Percentiles rank a stretch among this genome's conserved stretches.
phyloP scores from a whole-genome alignment of 202 grass and related monocot genomes.

The Saccharum hybrid region DNA sequence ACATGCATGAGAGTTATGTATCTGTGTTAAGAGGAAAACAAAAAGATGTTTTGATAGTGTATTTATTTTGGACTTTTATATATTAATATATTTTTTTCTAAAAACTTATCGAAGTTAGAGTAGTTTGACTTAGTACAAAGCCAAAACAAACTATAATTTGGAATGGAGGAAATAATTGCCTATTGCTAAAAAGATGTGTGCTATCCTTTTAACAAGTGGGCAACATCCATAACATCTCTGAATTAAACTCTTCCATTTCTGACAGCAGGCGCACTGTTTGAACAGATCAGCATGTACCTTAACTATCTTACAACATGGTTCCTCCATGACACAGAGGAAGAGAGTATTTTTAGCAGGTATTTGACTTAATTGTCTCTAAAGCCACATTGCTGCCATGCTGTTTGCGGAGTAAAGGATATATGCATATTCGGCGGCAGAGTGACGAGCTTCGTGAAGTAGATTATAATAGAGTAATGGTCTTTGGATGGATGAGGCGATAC shows the following conservation, averaged over 20 bases:
- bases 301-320: too few species aligned
- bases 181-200: neutral
- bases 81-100: neutral
- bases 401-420: too few species aligned
- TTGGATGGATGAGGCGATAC: too few species aligned
- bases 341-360: too few species aligned
- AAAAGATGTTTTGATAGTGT: neutral
- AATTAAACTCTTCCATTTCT: constrained; percentile 6
- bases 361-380: too few species aligned
- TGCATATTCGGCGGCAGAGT: too few species aligned
- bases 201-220: neutral
- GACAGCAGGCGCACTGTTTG: neutral
- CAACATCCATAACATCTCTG: neutral
- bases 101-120: neutral
- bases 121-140: neutral
- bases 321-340: too few species aligned
- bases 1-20: neutral
- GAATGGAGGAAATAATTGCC: neutral
- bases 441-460: too few species aligned
- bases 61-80: neutral
- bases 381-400: too few species aligned
- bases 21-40: neutral
- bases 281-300: constrained; percentile 10
- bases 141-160: neutral
- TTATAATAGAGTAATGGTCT: too few species aligned